Evolutionary conservation across 768 basidiomycete species (phyloP).

Genomic region (Cyclocybe aegerita): DNA sequence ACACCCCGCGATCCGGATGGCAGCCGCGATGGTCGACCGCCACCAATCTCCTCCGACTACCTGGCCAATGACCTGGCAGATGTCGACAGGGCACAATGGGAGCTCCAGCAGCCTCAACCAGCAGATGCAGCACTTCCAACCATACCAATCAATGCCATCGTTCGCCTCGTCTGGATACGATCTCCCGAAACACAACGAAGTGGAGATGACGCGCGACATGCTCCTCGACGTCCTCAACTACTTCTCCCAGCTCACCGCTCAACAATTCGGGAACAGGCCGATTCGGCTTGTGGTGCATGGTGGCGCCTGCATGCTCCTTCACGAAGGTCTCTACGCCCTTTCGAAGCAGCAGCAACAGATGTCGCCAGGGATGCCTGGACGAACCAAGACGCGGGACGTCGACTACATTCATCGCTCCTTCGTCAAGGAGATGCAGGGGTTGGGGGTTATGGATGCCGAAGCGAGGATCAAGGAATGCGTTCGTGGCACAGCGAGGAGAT

Average conservation of each 20-base stretch:
- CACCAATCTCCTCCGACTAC: not conserved
- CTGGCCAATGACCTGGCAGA: not conserved
- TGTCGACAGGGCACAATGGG: not conserved
- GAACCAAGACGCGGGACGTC: conserved; percentile 62
- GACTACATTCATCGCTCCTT: conserved; percentile 69
- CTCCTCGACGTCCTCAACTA: conserved; percentile 47
- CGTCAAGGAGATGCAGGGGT: conserved; percentile 46
- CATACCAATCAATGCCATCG: not conserved
- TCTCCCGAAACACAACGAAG: conserved; percentile 33
- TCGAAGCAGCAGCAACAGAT: conserved; percentile 26
- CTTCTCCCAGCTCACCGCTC: conserved; percentile 48
- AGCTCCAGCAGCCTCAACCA: not conserved
- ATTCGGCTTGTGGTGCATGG: conserved; percentile 69
- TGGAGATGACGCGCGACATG: conserved; percentile 37
- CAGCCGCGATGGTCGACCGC: not conserved
- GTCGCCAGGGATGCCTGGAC: conserved; percentile 31
- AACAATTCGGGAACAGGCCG: conserved; percentile 42
- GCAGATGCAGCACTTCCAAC: not conserved
- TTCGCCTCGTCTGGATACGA: too few species aligned
- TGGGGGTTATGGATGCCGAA: conserved; percentile 51
- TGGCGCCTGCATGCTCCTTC: conserved; percentile 74
- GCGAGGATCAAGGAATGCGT: conserved; percentile 59
- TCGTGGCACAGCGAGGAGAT: conserved; percentile 45
- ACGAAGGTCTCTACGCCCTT: conserved; percentile 39
- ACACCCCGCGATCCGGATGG: not conserved